A percentile compares a stretch with the other conserved stretches of the same genome.
Evolutionary conservation across 2,329 filamentous ascomycete species (phyloP).

Genomic region (Colletotrichum caudatum): DNA sequence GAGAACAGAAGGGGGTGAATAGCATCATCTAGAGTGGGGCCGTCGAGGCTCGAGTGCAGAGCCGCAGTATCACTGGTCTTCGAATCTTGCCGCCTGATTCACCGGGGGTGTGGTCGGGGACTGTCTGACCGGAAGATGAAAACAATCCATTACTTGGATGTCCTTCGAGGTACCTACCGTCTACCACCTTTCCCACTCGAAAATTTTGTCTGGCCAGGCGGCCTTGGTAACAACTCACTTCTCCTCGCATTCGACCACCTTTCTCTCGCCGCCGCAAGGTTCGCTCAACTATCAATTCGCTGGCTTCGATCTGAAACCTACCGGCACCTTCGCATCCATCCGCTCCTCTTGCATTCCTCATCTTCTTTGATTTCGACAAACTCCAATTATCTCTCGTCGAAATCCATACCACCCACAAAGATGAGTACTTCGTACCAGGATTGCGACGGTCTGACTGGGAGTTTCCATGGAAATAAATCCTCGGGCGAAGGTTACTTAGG

Average conservation of each 20-base stretch:
- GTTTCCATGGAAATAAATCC: neutral
- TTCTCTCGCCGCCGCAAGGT: neutral
- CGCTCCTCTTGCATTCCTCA: neutral
- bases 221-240: neutral
- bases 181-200: neutral
- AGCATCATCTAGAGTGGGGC: constrained; percentile 18
- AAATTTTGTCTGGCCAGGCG: neutral
- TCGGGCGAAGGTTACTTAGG: neutral
- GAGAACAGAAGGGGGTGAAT: constrained; percentile 20
- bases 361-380: neutral
- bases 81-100: neutral
- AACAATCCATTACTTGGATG: neutral
- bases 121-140: neutral
- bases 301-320: neutral
- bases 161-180: constrained; percentile 16
- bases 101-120: neutral
- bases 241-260: neutral
- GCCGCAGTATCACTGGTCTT: neutral
- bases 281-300: neutral
- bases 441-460: neutral
- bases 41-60: neutral
- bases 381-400: neutral
- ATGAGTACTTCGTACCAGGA: constrained; percentile 8
- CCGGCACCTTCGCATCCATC: neutral
- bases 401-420: neutral